These are phyloP conservation scores for Chloranthus sessilifolius DNA, from an alignment of 164 flowering plant genomes.

Conservation along the genomic window DNA sequence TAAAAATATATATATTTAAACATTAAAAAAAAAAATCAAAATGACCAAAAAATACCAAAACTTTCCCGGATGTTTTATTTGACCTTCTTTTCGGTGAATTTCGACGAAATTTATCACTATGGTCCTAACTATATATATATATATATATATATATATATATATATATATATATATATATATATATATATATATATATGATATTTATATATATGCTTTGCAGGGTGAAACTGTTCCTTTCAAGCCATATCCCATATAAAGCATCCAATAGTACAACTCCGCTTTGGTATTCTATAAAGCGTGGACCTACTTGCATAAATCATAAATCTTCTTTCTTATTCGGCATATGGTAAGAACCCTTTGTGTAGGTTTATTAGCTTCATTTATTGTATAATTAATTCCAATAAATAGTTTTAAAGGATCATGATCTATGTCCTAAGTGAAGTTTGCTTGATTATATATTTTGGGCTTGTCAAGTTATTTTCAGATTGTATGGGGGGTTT, in stretches of 20 bases:
- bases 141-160: neutral
- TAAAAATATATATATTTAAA: too few species aligned
- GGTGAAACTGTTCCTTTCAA: conserved; percentile 70
- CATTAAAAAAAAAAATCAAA: too few species aligned
- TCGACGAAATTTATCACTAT: too few species aligned
- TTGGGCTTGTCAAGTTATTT: too few species aligned
- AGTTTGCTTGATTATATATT: too few species aligned
- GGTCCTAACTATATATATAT: too few species aligned
- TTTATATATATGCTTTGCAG: conserved; percentile 28
- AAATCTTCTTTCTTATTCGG: conserved; percentile 70
- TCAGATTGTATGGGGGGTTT: too few species aligned
- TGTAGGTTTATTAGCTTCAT: neutral
- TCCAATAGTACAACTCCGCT: conserved; percentile 54
- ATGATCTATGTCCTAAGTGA: neutral
- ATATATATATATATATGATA: neutral
- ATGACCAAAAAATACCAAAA: too few species aligned
- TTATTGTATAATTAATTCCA: neutral
- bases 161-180: neutral
- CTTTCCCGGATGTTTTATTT: too few species aligned
- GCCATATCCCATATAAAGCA: conserved; percentile 59
- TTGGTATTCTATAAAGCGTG: conserved; percentile 89
- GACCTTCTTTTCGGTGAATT: too few species aligned
- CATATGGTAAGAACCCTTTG: conserved; percentile 41
- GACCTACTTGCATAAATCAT: conserved; percentile 77
- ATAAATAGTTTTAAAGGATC: too few species aligned